These are phyloP conservation scores for Fraxinus velutina DNA, from an alignment of 305 asterid species.

Conservation along the genomic window DNA sequence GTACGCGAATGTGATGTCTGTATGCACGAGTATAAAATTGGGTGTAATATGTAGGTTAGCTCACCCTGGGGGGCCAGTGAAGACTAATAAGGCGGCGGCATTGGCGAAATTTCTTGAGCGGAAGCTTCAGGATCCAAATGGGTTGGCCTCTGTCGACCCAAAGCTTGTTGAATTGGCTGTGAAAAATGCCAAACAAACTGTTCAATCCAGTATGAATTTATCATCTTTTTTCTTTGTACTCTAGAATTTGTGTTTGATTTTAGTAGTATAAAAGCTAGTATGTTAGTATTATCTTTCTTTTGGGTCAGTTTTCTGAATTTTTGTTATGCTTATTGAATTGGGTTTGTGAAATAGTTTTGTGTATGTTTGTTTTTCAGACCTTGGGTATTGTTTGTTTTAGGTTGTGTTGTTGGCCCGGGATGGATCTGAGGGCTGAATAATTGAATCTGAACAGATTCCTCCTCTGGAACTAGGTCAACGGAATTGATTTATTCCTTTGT, in stretches of 20 bases:
- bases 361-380: constrained; percentile 9
- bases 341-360: neutral
- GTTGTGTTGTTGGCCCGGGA: neutral
- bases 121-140: constrained; percentile 77
- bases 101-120: constrained; percentile 85
- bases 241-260: constrained; percentile 2
- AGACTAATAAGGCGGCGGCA: constrained; percentile 96
- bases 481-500: neutral
- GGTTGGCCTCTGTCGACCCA: constrained; percentile 77
- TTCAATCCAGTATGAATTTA: constrained; percentile 53
- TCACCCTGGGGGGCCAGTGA: constrained; percentile 95
- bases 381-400: neutral
- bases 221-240: neutral
- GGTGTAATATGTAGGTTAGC: constrained; percentile 58
- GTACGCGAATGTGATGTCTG: neutral
- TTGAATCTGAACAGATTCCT: neutral
- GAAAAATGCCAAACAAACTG: constrained; percentile 70
- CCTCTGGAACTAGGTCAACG: neutral
- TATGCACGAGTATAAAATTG: neutral
- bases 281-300: neutral
- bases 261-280: neutral
- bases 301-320: neutral
- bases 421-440: neutral
- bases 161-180: constrained; percentile 77
- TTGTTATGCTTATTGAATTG: neutral